Base-by-base conservation (phyloP, 2,329 filamentous ascomycete species). In the Scytalidium lignicola region DNA sequence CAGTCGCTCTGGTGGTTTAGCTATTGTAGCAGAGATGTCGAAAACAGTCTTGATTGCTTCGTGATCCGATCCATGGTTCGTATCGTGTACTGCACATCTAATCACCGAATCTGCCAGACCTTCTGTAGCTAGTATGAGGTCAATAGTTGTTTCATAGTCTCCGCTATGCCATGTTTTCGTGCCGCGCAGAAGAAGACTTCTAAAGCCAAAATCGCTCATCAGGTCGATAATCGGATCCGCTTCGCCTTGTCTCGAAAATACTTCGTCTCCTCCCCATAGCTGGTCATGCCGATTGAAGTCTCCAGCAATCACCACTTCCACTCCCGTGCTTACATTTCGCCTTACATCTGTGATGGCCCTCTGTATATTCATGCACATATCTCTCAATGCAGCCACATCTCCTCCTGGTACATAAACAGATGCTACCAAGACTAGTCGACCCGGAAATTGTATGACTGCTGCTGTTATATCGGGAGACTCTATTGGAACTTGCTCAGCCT, bases 181-280 rank as follows among this genome's bases (percentile, higher is more conserved):
- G 1, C 63, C 64, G 50, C 58, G 46, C 41, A 58, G 63, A 2
- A 69, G 63, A 22, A 69, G 50, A 54, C 65, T 67, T 19, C 49
- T 48, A 2, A 70, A 50, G 50, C 62, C 32, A 17, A 37, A 37
- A 4, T 37, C 32, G 15, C 15, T 37, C 54, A 69, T 69, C 6
- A 70, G 52, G 45, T 67, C 52, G 44, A 69, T 62, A 39, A 68
- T 66, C 46, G 44, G 53, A 44, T 67, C 58, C 23, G 58, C 66
- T 57, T 69, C 62, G 10, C 66, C 65, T 51, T 70, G 54, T 48
- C 62, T 60, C 28, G 64, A 57, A 21, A 62, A 65, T n/a, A 64
- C 52, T 10, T 60, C 48, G 44, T 63, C 56, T 55, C 57, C 57
- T 52, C 55, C 59, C 56, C 51, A 63, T 20, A 64, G 49, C 53